Evolutionary conservation across 2,329 filamentous ascomycete genomes (phyloP).

Genomic region (Cladosporium sp.): DNA sequence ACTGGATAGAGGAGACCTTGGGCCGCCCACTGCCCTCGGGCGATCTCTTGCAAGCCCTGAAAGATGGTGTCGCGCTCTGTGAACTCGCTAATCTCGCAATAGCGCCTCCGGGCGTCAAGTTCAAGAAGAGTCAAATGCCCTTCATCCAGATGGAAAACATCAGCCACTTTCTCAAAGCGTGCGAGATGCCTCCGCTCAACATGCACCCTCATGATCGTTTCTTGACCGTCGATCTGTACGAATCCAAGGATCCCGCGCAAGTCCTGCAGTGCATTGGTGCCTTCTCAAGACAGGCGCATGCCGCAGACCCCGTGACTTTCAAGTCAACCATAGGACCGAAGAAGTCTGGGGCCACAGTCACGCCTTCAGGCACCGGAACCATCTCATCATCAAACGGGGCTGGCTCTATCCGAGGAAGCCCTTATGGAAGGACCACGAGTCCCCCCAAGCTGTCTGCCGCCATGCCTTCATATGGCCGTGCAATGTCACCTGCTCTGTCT

Average conservation of each 20-base stretch:
- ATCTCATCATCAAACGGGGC: neutral
- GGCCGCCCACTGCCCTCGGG: slow-evolving; percentile 66
- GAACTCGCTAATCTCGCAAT: slow-evolving; percentile 81
- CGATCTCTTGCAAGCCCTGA: slow-evolving; percentile 80
- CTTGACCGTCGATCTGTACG: slow-evolving; percentile 93
- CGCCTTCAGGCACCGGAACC: slow-evolving; percentile 20
- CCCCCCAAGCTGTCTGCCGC: slow-evolving; percentile 21
- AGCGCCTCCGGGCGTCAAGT: slow-evolving; percentile 75
- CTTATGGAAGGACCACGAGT: slow-evolving; percentile 8
- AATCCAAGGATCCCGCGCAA: slow-evolving; percentile 92
- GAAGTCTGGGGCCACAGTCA: slow-evolving; percentile 47
- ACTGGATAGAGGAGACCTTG: slow-evolving; percentile 81
- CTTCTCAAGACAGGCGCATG: slow-evolving; percentile 83
- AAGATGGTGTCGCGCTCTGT: slow-evolving; percentile 90
- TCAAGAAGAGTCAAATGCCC: slow-evolving; percentile 89
- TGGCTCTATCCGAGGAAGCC: neutral
- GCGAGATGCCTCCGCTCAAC: slow-evolving; percentile 77
- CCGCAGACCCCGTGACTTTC: slow-evolving; percentile 69
- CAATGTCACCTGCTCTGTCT: slow-evolving; percentile 45
- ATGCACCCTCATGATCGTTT: slow-evolving; percentile 94
- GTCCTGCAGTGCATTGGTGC: slow-evolving; percentile 88
- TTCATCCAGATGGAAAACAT: slow-evolving; percentile 99
- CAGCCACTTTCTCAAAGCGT: slow-evolving; percentile 87
- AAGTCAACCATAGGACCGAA: slow-evolving; percentile 72
- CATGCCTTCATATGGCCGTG: slow-evolving; percentile 26